Base-by-base conservation (phyloP, 176 grass and related monocot genomes). In the Themeda triandra region DNA sequence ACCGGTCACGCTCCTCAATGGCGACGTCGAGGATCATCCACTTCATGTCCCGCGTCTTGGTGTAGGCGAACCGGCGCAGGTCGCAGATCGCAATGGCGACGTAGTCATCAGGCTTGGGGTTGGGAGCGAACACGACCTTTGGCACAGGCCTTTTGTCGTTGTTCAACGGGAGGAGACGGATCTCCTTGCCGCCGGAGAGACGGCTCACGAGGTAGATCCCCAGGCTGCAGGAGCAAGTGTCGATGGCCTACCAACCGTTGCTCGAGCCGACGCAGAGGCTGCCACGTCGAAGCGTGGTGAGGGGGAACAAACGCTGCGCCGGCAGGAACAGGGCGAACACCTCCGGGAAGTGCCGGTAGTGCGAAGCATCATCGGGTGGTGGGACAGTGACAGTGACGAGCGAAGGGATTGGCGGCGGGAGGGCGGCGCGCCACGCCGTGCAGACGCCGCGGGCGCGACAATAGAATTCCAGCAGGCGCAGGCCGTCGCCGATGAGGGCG, bases 51-150 rank as follows among this genome's bases (percentile, higher is more conserved):
- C 30, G 53, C 2, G 65, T 18, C 24, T 27, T 19, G 85, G 14
- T 23, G 48, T 56, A 86, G 36, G 63, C 63, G 8, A 76, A 3
- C 6, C 19, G 28, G 53, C 21, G n/a, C 51, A 1, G 5, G 46
- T 13, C 51, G 23, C 10, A 30, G 79, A 87, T 37, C 0, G 64
- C 64, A 23, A 77, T 30, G 1, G 72, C 74, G 1, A 39, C 35
- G 56, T 71, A 65, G 80, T 78, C 41, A 4, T 31, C 23, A 0
- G 8, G 31, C 13, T 11, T 54, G 4, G 80, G 86, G 31, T 78
- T 25, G 3, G 86, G 86, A 54, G 46, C 63, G 35, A 87, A 78
- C 40, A 78, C 80, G 30, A 83, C 1, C 73, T 83, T 88, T 30
- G 0, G 28, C 29, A 77, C 79, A 2, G 24, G n/a, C 33, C 21